Base-by-base conservation (phyloP, 2,329 filamentous ascomycete species). In the Botryosphaeria agaves region DNA sequence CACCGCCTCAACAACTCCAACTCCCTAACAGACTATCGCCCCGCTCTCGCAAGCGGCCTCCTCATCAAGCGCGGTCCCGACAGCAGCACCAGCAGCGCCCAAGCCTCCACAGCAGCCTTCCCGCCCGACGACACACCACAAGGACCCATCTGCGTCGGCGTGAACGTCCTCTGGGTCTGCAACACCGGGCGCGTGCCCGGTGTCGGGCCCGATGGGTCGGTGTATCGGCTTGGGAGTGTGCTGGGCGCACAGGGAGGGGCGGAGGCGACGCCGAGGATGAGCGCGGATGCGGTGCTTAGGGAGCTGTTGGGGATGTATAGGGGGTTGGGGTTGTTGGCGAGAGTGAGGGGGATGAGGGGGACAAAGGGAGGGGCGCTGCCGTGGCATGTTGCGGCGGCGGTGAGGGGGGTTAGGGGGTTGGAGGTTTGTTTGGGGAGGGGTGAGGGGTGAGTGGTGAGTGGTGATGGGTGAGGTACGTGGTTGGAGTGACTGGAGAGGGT, bases 371-470 rank as follows among this genome's bases (percentile, higher is more conserved):
- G 55, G 11, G 62, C 72, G n/a, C 57, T 78, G 42, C 81, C 81
- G 12, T 82, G 80, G 76, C 81, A 87, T 59, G 58, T 87, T 35
- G 75, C 72, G 8, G 75, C 69, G 12, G 78, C 73, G 2, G 66
- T 77, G 51, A 76, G 76, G 52, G 76, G 69, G 2, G 72, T 73
- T 3, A 61, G 69, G 46, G 74, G 66, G 14, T 51, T 87, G 45
- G 44, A 42, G 18, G 39, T 26, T 28, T 20, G 19, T 21, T 26
- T 32, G 23, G 26, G 14, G 12, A 12, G 12, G 12, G 12, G 12
- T 17, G 16, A 9, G 26, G n/a, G n/a, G n/a, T n/a, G n/a, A n/a
- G n/a, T n/a, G n/a, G n/a, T n/a, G n/a, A n/a, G n/a, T n/a, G n/a
- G n/a, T n/a, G n/a, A n/a, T n/a, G n/a, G n/a, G n/a, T n/a, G n/a